Base-by-base conservation (phyloP, 208 protist genomes). In the Endotrypanum monterogeii region DNA sequence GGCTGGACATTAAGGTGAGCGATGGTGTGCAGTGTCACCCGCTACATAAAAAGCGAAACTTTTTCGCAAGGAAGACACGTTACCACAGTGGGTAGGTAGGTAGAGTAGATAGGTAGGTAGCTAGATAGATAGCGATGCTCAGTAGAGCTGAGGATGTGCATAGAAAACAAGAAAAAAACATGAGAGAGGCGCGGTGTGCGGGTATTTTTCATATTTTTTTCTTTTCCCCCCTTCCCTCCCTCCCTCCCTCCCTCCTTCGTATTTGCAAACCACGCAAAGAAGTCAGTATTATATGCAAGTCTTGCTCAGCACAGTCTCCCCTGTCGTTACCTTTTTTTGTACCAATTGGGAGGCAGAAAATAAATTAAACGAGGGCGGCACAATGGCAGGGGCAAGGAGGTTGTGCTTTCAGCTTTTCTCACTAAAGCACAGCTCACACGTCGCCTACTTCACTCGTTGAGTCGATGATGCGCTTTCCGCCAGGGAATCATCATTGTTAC, bases 41-140 rank as follows among this genome's bases (percentile, higher is more conserved):
- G 28, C 35, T 23, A 23, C 28, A 65, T 30, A 65, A 37, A 65
- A 3, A 37, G 2, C 23, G 20, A 11, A 18, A 14, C 46, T 54
- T 68, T 20, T 28, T 8, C 32, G 12, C 63, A 54, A 25, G 63
- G 63, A 54, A 28, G 7, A 25, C 37, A 32, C 25, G 28, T 54
- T n/a, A 44, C 14, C 18, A 46, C 8, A 67, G 61, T 52, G 50
- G 39, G 63, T 37, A 55, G 63, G n/a, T n/a, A n/a, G n/a, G n/a
- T n/a, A n/a, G n/a, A n/a, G n/a, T n/a, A n/a, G n/a, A n/a, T n/a
- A n/a, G n/a, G n/a, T n/a, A n/a, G n/a, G n/a, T n/a, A n/a, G n/a
- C n/a, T n/a, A n/a, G n/a, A n/a, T n/a, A n/a, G n/a, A n/a, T 51
- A 55, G 63, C 46, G 63, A 55, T 16, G 63, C 46, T 25, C 12